These are phyloP conservation scores for Globisporangium nagaii DNA, from an alignment of 352 stramenopile species.

Conservation along the genomic window DNA sequence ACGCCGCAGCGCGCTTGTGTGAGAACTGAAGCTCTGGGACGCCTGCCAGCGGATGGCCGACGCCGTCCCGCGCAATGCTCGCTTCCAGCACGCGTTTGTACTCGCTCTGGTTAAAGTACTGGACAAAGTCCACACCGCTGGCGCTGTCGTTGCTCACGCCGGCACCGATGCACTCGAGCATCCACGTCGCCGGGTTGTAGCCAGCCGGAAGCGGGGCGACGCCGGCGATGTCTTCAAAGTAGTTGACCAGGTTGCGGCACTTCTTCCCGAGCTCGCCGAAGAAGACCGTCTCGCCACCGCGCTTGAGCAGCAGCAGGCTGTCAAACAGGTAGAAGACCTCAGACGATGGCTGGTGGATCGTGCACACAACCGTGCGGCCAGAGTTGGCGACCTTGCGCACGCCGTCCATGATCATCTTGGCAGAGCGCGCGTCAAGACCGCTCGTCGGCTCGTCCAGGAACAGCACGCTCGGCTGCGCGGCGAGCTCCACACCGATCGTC, in stretches of 20 bases:
- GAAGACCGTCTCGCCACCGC: conserved; percentile 26
- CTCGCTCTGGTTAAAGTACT: too few relatives aligned
- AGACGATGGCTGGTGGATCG: conserved; percentile 86
- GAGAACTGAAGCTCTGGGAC: too few relatives aligned
- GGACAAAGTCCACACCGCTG: too few relatives aligned
- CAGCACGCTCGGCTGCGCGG: conserved; percentile 72
- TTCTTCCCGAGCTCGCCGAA: too few relatives aligned
- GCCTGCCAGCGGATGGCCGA: too few relatives aligned
- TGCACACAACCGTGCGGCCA: conserved; percentile 81
- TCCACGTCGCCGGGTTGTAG: conserved; percentile 27
- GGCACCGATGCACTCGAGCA: conserved; percentile 19
- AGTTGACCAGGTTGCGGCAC: too few relatives aligned
- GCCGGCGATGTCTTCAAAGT: too few relatives aligned
- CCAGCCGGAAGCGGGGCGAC: too few relatives aligned
- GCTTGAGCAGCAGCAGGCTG: conserved; percentile 61
- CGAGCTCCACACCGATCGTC: conserved; percentile 58
- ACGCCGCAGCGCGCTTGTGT: too few relatives aligned
- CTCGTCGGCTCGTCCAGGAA: conserved; percentile 82
- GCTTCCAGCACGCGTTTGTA: too few relatives aligned
- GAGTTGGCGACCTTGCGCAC: conserved; percentile 77
- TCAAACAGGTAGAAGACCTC: conserved; percentile 88
- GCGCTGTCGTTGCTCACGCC: too few relatives aligned
- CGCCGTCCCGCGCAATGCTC: too few relatives aligned
- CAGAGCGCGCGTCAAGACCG: conserved; percentile 78
- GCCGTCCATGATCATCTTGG: conserved; percentile 80